Evolutionary conservation across 345 rosid species (phyloP), one percentile per base, ranked within the genome.

Genomic region (Stellera chamaejasme): DNA sequence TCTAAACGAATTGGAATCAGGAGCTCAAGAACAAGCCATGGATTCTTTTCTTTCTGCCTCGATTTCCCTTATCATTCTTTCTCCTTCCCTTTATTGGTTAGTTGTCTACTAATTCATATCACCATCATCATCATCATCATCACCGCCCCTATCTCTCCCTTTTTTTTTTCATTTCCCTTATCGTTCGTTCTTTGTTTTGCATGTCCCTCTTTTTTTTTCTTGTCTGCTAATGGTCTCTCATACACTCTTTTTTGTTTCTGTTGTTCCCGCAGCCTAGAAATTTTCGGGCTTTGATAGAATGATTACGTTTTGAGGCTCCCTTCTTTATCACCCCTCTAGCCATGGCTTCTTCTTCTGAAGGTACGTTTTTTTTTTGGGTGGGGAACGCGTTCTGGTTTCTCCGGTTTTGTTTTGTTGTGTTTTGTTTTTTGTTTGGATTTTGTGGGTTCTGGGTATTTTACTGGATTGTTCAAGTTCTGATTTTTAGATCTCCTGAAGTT

Each of bases 211-310:
- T 43, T 52, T 45, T 45, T 43, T 50, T 53, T 46, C 45, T 28
- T 54, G 15, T 44, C 54, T 52, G 44, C 9, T 32, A 32, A 58
- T 53, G 58, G 39, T 32, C 45, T 46, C 46, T 36, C 39, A 45
- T 48, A 45, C 44, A 10, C 5, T 19, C n/a, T 28, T 27, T 23
- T 53, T 28, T 43, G 45, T 44, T 6, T 51, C 27, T 45, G 16
- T 44, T 52, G 44, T 15, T n/a, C 16, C 25, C 26, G 27, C 66
- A 62, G 66, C 45, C 13, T 45, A 52, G 51, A 19, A 13, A 61
- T 52, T 45, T 45, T 62, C 39, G 47, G 59, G 45, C 13, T 62
- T 62, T 62, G 46, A 62, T 53, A 52, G 58, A 54, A 62, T 53
- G 66, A 45, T 32, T 19, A 46, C 54, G 47, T 19, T 44, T 52